Evolutionary conservation across 768 basidiomycete genomes (phyloP), one percentile per base, ranked within the genome.

Genomic region (Rhizopogon vulgaris): DNA sequence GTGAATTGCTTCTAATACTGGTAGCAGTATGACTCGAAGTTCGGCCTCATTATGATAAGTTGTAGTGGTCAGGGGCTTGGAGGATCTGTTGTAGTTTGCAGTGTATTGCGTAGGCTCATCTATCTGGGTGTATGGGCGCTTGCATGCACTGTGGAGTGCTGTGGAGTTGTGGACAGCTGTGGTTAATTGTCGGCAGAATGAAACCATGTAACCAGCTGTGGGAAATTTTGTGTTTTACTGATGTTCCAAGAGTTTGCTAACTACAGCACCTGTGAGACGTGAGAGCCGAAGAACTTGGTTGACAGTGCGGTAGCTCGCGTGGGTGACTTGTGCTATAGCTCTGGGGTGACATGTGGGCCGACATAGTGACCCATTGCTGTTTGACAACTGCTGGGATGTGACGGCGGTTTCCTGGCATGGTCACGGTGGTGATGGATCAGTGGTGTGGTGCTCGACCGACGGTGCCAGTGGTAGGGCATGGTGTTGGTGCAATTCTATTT

Each of bases 381-480:
- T 51, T 51, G 25, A 41, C 38, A 28, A 39, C 18, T 34, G 28
- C 27, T 30, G 39, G 27, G 49, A 51, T 51, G 24, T 27, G 39
- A n/a, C 25, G 27, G 12, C 1, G 24, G 40, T 41, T 30, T 24
- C 49, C 49, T 34, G 45, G 45, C 45, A 32, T 11, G 10, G 32
- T 32, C 45, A 32, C 2, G 10, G 32, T 32, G 32, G 32, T 32
- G 10, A 74, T 30, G 77, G 78, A 1, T 75, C 78, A 3, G 78
- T 77, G 0, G 64, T 78, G 4, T 65, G 76, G 1, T 77, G 74
- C 53, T 70, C 71, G 10, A 28, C 28, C 62, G 77, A 0, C 72
- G 28, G 28, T 28, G 28, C 28, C 78, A 5, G 60, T 76, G 18
- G 63, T 79, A 25, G 54, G 75, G 24, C 70, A 74, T 52, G 52